Evolutionary conservation across 192 early-diverging fungal genomes (phyloP), one percentile per base, ranked within the genome.

Genomic region (Rhizophagus clarus): DNA sequence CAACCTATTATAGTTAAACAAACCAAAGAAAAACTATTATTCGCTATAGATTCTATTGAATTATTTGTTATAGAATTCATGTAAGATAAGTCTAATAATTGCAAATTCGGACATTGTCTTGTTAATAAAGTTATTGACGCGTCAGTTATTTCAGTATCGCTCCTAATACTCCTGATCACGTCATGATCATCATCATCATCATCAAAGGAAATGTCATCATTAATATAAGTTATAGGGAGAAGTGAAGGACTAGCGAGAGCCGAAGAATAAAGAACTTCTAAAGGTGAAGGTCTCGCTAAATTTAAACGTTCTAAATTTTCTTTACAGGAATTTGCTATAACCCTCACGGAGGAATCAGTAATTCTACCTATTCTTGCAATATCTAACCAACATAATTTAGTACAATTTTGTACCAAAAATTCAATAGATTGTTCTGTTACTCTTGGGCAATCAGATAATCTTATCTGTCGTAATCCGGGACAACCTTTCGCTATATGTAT

Each of bases 1-100:
- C 85, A 86, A 4, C 85, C 85, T 42, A 86, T 84, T 37, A 86
- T 86, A 10, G 85, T 86, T 28, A 86, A 70, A 49, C 83, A 86
- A 60, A 86, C 81, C 4, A 86, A 70, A 4, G 81, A 80, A 22
- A 73, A 60, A 40, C 83, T 80, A 31, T 79, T 67, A 28, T 82
- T 61, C 0, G 85, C 76, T 20, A 86, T 71, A 15, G 85, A 77
- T 67, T 86, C 81, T 60, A 86, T 84, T 17, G 83, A 49, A 12
- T 11, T 1, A 69, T 86, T 82, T 40, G 85, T 76, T 31, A 86
- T 60, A 3, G 81, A 80, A 9, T 64, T 37, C 56, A 84, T 80
- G 45, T 86, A 86, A 2, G 85, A 86, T 12, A 86, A 61, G 62
- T 86, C 85, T 29, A 86, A 67, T 12, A 86, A 72, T 32, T 84